phyloP scores from a whole-genome alignment of 177 flowering plant species.

The Vitis hybrid region DNA sequence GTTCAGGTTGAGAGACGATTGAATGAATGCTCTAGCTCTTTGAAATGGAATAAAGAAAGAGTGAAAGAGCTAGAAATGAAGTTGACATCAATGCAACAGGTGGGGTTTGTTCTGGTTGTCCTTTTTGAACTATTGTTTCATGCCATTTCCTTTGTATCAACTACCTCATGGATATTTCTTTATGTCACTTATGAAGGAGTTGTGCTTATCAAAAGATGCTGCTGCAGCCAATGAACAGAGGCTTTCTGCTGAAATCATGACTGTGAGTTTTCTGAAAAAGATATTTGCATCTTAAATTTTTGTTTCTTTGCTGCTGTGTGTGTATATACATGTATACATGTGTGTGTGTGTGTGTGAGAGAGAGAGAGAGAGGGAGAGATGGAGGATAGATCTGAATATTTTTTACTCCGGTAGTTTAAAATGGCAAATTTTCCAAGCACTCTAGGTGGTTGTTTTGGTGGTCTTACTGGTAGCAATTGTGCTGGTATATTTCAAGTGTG shows the following conservation, averaged over 20 bases:
- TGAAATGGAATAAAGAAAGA: conserved; percentile 69
- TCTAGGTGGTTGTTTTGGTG: too few relatives aligned
- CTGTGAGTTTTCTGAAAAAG: conserved; percentile 48
- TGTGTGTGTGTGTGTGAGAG: too few relatives aligned
- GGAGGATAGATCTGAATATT: neutral
- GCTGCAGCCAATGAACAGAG: conserved; percentile 69
- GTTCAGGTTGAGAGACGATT: conserved; percentile 65
- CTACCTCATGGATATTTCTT: conserved; percentile 3
- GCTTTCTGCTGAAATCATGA: conserved; percentile 66
- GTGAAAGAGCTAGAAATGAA: conserved; percentile 70
- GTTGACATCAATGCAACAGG: conserved; percentile 66
- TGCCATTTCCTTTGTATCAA: neutral
- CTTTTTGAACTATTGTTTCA: neutral
- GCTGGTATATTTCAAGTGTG: too few relatives aligned
- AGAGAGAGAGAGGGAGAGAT: neutral
- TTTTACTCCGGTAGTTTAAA: too few relatives aligned
- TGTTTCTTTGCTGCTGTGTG: neutral
- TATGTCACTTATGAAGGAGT: conserved; percentile 45
- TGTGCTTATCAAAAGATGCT: conserved; percentile 63
- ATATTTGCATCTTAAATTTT: neutral
- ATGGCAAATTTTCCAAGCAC: too few relatives aligned
- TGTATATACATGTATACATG: neutral
- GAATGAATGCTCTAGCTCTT: conserved; percentile 59
- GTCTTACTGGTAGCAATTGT: too few relatives aligned
- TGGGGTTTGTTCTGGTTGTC: conserved; percentile 15